Percentiles rank a stretch among this genome's conserved stretches.
Conservation (phyloP, 2,329 filamentous ascomycete species). For the Zymoseptoria pseudotritici region DNA sequence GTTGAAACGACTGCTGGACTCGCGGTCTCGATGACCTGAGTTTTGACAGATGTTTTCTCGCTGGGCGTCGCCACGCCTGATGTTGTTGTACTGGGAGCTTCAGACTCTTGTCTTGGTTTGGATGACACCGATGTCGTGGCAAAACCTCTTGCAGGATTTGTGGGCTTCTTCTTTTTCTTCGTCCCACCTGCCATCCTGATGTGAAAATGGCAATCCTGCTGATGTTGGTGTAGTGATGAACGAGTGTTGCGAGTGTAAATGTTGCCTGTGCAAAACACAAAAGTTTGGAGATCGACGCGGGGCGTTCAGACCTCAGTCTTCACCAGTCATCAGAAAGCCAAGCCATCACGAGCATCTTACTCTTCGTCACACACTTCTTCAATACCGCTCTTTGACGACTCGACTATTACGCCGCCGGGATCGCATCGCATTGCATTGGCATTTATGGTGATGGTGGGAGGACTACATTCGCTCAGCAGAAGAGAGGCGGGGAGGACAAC, state of each 20-base stretch:
- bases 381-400: background rate
- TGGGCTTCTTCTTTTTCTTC: conserved; percentile 82
- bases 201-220: background rate
- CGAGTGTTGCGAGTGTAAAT: background rate
- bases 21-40: conserved; percentile 22
- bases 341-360: background rate
- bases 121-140: conserved; percentile 81
- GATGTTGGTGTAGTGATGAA: background rate
- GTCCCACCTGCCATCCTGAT: conserved; percentile 25
- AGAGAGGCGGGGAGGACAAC: conserved; percentile 17
- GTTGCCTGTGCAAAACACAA: background rate
- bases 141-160: conserved; percentile 85
- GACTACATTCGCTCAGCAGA: background rate
- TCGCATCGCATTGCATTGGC: background rate
- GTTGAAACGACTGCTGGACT: conserved; percentile 4
- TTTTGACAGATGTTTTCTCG: conserved; percentile 16
- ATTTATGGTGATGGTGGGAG: background rate
- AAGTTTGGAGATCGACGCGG: background rate
- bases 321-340: background rate
- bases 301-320: background rate
- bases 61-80: conserved; percentile 26
- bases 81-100: conserved; percentile 20
- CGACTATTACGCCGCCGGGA: background rate
- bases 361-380: background rate
- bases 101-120: conserved; percentile 50